phyloP scores from a whole-genome alignment of 352 stramenopile species.

The Globisporangium rhizosaccharum region DNA sequence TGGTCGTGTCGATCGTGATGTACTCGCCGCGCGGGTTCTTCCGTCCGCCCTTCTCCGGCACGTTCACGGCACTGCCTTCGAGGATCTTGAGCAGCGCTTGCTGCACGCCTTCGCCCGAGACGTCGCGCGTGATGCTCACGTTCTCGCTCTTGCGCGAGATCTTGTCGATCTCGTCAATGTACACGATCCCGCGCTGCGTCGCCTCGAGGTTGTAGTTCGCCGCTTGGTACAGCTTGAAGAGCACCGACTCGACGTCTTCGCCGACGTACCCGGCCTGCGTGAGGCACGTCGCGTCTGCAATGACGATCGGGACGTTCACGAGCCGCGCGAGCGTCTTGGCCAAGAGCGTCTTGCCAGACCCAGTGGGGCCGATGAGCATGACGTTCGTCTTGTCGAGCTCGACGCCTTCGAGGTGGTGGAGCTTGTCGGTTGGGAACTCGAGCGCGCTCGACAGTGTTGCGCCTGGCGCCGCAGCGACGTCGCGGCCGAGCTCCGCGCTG shows the following conservation, averaged over 20 bases:
- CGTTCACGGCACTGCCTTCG: constrained; percentile 96
- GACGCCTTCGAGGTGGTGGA: constrained; percentile 77
- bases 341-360: constrained; percentile 95
- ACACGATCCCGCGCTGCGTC: constrained; percentile 95
- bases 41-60: constrained; percentile 94
- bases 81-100: constrained; percentile 99
- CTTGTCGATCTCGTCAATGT: constrained; percentile 99
- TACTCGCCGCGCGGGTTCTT: constrained; percentile 97
- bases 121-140: constrained; percentile 94
- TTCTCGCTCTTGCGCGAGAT: constrained; percentile 89
- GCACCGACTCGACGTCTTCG: constrained; percentile 97
- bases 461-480: neutral
- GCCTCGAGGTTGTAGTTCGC: constrained; percentile 94
- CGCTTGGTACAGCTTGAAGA: constrained; percentile 97
- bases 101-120: constrained; percentile 97
- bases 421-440: constrained; percentile 26
- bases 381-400: constrained; percentile 99
- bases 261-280: constrained; percentile 98
- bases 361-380: constrained; percentile 93
- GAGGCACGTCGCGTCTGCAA: constrained; percentile 96
- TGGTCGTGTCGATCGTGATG: constrained; percentile 98
- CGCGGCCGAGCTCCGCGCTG: constrained; percentile 7
- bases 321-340: constrained; percentile 95
- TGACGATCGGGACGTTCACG: constrained; percentile 96
- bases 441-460: neutral